phyloP scores from a whole-genome alignment of 225 moss, liverwort and hornwort species.

The Pleurozium schreberi region DNA sequence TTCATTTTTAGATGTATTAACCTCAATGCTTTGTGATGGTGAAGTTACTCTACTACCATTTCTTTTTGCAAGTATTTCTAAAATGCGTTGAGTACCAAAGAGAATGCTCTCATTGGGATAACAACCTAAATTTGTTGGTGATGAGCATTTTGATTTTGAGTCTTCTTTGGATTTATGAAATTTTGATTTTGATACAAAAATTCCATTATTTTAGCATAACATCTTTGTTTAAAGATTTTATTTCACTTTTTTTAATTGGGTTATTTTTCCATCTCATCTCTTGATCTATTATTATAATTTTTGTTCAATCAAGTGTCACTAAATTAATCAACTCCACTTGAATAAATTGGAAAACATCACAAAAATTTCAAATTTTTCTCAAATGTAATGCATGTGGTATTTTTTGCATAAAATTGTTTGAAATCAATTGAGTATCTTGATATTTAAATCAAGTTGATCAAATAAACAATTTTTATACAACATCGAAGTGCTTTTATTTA shows the following conservation, averaged over 20 bases:
- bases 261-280: background rate
- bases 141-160: background rate
- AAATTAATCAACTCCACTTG: background rate
- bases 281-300: background rate
- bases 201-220: too few relatives aligned
- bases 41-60: background rate
- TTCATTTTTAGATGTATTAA: background rate
- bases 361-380: background rate
- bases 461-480: background rate
- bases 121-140: background rate
- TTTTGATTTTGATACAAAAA: too few relatives aligned
- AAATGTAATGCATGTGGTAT: too few relatives aligned
- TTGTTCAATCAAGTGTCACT: background rate
- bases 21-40: background rate
- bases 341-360: background rate
- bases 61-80: background rate
- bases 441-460: background rate
- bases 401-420: background rate
- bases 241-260: fast-evolving
- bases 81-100: background rate
- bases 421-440: background rate
- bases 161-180: background rate
- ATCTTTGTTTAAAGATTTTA: background rate
- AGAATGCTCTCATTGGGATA: background rate
- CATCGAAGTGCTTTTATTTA: background rate